These are phyloP conservation scores for Toxicodendron radicans DNA, from an alignment of 345 rosid species.

Conservation along the genomic window DNA sequence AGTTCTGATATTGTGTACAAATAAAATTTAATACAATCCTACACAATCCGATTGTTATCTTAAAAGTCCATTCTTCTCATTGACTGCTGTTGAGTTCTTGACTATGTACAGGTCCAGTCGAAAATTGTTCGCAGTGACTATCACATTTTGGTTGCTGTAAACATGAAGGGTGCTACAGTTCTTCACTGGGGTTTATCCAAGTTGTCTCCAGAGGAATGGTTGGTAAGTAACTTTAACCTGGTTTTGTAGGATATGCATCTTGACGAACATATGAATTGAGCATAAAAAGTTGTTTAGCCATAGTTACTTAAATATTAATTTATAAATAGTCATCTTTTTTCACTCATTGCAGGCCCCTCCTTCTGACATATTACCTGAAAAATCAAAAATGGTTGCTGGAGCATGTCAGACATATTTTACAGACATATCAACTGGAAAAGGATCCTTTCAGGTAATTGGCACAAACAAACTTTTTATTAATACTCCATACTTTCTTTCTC, in stretches of 20 bases:
- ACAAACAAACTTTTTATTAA: neutral
- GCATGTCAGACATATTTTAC: constrained; percentile 64
- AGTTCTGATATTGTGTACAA: neutral
- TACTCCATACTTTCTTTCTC: neutral
- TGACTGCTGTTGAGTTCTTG: constrained; percentile 9
- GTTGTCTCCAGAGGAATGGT: constrained; percentile 54
- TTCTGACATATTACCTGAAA: constrained; percentile 55
- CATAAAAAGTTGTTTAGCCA: neutral
- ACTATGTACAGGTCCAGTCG: constrained; percentile 40
- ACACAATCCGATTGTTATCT: neutral
- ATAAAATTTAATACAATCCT: constrained; percentile 1
- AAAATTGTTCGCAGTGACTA: constrained; percentile 35
- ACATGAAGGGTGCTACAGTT: constrained; percentile 47
- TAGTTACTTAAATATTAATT: neutral
- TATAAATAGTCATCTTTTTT: constrained; percentile 4
- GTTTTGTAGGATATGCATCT: neutral
- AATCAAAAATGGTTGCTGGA: constrained; percentile 48
- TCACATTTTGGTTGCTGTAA: constrained; percentile 49
- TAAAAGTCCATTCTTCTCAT: neutral
- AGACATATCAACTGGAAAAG: constrained; percentile 38
- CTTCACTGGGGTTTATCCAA: constrained; percentile 66
- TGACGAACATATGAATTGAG: constrained; percentile 1
- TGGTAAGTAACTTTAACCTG: constrained; percentile 41
- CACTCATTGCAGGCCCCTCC: constrained; percentile 42
- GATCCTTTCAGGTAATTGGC: constrained; percentile 48